phyloP scores from a whole-genome alignment of 495 filamentous ascomycete species.

The Penicillium cosmopolitanum region DNA sequence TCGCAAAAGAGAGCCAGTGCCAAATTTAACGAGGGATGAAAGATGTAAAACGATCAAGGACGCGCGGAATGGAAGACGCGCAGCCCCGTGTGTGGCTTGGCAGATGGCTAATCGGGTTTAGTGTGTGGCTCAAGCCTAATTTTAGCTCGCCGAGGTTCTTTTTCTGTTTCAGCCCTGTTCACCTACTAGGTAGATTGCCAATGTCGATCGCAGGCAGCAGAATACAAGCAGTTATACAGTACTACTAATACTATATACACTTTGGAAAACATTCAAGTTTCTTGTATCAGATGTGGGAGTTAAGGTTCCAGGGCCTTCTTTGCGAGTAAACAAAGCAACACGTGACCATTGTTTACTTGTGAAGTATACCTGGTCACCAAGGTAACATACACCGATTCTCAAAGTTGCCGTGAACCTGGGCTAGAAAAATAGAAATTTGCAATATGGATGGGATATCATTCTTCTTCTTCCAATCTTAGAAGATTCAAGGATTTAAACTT shows the following conservation, averaged over 20 bases:
- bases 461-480: too few species aligned
- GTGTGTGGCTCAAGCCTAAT: slow-evolving; percentile 3
- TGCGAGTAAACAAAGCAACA: background rate
- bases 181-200: background rate
- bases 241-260: background rate
- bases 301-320: background rate
- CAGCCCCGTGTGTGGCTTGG: background rate
- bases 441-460: too few species aligned
- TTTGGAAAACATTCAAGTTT: background rate
- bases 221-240: background rate
- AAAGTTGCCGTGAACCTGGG: background rate
- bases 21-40: slow-evolving; percentile 3
- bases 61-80: background rate
- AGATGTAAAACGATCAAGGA: background rate
- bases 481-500: too few species aligned
- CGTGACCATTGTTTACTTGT: too few species aligned
- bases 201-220: background rate
- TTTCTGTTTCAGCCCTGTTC: background rate
- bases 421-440: too few species aligned
- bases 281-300: too few species aligned
- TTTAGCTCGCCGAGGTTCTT: background rate
- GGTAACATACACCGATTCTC: too few species aligned
- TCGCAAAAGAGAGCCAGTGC: background rate
- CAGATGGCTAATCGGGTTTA: background rate
- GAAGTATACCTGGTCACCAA: background rate